These are phyloP conservation scores for Myriangium duriaei DNA, from an alignment of 2,329 filamentous ascomycete species.

Conservation along the genomic window DNA sequence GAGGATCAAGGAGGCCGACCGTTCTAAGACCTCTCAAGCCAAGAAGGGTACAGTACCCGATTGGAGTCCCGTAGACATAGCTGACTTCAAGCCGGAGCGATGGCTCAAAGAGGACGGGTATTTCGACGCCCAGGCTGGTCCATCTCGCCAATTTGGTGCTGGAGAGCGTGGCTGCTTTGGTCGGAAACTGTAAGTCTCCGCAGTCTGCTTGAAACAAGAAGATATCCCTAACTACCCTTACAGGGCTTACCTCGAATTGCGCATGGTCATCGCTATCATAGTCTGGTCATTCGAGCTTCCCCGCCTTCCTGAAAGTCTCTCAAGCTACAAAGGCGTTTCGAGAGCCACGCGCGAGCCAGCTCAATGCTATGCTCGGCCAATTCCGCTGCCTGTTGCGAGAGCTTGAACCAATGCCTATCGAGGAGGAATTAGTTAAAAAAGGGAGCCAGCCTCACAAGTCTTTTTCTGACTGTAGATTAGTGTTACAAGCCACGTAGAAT, in stretches of 20 bases:
- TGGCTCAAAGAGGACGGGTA: constrained; percentile 25
- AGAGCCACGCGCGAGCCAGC: constrained; percentile 19
- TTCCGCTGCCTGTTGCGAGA: too few relatives aligned
- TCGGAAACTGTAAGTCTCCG: not conserved
- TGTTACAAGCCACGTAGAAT: too few relatives aligned
- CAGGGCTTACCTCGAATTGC: constrained; percentile 19
- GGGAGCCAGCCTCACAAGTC: too few relatives aligned
- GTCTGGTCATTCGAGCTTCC: constrained; percentile 21
- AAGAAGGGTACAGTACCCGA: constrained; percentile 15
- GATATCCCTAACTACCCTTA: too few relatives aligned
- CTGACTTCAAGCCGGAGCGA: constrained; percentile 27
- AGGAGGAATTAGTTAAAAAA: too few relatives aligned
- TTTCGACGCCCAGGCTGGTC: constrained; percentile 26
- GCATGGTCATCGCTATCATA: constrained; percentile 18
- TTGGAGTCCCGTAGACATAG: constrained; percentile 20
- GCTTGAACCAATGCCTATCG: too few relatives aligned
- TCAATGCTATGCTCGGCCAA: constrained; percentile 17
- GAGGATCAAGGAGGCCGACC: constrained; percentile 18
- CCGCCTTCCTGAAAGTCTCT: constrained; percentile 14
- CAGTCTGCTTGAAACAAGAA: too few relatives aligned
- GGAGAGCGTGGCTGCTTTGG: constrained; percentile 25
- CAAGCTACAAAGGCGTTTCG: constrained; percentile 16
- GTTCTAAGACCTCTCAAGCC: constrained; percentile 20
- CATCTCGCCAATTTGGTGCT: constrained; percentile 24
- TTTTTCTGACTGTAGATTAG: too few relatives aligned